Evolutionary conservation across 169 alveolate species (phyloP), one percentile per base, ranked within the genome.

Genomic region (Besnoitia besnoiti): DNA sequence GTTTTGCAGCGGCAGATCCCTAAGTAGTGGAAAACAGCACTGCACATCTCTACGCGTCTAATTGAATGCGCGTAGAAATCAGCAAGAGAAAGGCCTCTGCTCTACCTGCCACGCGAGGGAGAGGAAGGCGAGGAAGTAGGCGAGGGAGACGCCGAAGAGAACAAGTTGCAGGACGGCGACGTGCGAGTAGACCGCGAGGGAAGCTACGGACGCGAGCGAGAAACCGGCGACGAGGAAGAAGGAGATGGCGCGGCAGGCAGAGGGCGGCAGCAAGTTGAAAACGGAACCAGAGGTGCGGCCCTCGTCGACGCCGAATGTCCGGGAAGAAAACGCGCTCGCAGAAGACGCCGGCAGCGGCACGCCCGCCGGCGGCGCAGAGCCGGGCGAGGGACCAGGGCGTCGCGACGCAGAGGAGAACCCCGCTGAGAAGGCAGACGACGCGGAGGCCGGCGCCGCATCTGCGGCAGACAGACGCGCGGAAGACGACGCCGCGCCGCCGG

Each of bases 81-180:
- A n/a, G n/a, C n/a, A n/a, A n/a, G n/a, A n/a, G n/a, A n/a, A n/a
- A n/a, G 30, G 67, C 30, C 30, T 55, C 24, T n/a, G 3, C 27
- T 5, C 12, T 73, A 73, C 82, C 82, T 73, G 82, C n/a, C 82
- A 1, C 12, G 82, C 82, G 46, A 73, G 82, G 27, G 82, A 73
- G 47, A 73, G 82, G 21, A 73, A 73, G 39, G 82, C 82, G 39
- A 73, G 3, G 46, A 5, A 10, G 46, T 73, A 73, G 44, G 82
- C 8, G 24, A 73, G 24, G 46, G 39, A 2, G 46, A 73, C n/a
- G 39, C 82, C 82, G 82, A 73, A 37, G 82, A 73, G 82, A 73
- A 73, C 5, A n/a, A 35, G 2, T n/a, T 37, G 82, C 24, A 73
- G 82, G 24, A 73, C 82, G 46, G 47, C 47, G 39, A 37, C 46